Percentiles rank a stretch among this genome's conserved stretches.
phyloP scores from a whole-genome alignment of 179 eudicot genomes.

The Beta lomatogona region DNA sequence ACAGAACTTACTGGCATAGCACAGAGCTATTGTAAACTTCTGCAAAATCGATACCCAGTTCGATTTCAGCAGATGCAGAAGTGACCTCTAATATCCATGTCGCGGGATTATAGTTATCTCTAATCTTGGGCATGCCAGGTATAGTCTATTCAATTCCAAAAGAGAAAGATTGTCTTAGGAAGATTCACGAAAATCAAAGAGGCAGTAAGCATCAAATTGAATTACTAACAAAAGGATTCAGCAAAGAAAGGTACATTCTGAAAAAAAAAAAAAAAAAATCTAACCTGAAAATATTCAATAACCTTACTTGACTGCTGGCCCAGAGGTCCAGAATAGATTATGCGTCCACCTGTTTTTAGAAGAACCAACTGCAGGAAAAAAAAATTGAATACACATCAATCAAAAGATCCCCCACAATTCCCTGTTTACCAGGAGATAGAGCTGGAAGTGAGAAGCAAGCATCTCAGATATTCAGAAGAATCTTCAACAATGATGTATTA shows the following conservation, averaged over 20 bases:
- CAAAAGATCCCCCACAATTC: neutral
- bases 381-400: constrained; percentile 1
- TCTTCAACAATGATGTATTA: too few relatives aligned
- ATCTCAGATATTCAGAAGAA: too few relatives aligned
- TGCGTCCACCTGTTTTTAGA: constrained; percentile 66
- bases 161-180: neutral
- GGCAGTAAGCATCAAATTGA: neutral
- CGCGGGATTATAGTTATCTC: constrained; percentile 72
- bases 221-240: neutral
- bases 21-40: constrained; percentile 54
- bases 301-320: constrained; percentile 63
- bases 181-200: neutral
- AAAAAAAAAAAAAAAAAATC: constrained; percentile 15
- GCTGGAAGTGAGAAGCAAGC: too few relatives aligned
- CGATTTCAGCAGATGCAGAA: constrained; percentile 66
- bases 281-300: constrained; percentile 72
- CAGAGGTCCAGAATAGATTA: constrained; percentile 75
- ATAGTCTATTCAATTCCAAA: constrained; percentile 41
- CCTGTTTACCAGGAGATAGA: too few relatives aligned
- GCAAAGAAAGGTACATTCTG: neutral
- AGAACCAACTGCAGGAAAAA: constrained; percentile 55
- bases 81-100: constrained; percentile 93
- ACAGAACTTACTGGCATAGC: constrained; percentile 51
- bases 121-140: constrained; percentile 59
- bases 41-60: constrained; percentile 62